Conservation (phyloP, 331 rosid genomes). For the Phaseolus coccineus region DNA sequence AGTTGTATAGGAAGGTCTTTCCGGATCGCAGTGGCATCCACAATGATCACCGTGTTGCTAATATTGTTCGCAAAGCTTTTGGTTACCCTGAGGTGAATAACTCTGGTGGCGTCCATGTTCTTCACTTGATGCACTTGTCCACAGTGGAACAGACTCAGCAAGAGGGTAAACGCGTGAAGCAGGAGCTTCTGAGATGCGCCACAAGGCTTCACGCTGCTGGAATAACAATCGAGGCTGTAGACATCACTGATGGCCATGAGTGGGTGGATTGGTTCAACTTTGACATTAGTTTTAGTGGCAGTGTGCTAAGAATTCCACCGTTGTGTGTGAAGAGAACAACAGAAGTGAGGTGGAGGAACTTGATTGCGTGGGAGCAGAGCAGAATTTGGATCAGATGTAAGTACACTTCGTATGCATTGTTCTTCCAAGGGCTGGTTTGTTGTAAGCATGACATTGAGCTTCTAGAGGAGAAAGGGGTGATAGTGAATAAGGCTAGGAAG, state of each 20-base stretch:
- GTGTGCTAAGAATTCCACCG: conserved; percentile 19
- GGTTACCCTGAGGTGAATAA: background rate
- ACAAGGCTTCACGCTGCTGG: conserved; percentile 38
- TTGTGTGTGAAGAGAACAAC: conserved; percentile 36
- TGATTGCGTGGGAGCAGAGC: conserved; percentile 56
- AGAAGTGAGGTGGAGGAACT: conserved; percentile 46
- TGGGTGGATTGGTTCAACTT: conserved; percentile 9
- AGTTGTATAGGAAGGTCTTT: conserved; percentile 20
- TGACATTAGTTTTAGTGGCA: background rate
- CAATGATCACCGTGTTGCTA: conserved; percentile 25
- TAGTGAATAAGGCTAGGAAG: conserved; percentile 15
- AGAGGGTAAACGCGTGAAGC: background rate
- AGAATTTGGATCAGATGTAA: background rate
- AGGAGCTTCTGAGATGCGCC: conserved; percentile 35
- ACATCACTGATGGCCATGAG: background rate
- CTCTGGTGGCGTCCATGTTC: conserved; percentile 33
- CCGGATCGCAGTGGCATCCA: background rate
- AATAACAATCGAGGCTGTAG: background rate
- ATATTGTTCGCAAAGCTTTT: conserved; percentile 22
- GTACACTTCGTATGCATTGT: conserved; percentile 47
- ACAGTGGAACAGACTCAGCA: background rate
- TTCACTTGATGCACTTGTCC: conserved; percentile 48
- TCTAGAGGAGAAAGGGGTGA: conserved; percentile 9
- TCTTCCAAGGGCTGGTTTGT: conserved; percentile 46
- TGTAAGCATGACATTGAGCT: conserved; percentile 35